Evolutionary conservation across 179 eudicot species (phyloP).

Genomic region (Heliamphora pulchella): DNA sequence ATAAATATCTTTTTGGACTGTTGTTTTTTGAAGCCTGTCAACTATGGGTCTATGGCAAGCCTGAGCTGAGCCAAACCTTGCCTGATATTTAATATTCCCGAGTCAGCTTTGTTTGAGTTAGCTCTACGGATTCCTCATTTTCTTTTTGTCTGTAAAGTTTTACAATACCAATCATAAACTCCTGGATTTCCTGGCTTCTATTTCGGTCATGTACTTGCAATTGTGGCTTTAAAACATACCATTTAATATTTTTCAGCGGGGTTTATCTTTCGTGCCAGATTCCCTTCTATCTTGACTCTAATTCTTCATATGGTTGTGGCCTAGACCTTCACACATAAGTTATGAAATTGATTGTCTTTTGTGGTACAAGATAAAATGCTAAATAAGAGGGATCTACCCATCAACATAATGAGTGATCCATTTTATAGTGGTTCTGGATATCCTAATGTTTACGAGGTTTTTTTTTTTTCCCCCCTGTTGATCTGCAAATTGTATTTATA

Average conservation of each 20-base stretch:
- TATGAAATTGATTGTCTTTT: no score
- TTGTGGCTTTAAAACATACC: neutral
- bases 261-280: neutral
- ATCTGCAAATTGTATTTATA: neutral
- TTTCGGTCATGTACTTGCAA: neutral
- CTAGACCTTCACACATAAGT: neutral
- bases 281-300: neutral
- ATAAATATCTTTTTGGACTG: neutral
- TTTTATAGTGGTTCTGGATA: neutral
- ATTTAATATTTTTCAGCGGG: neutral
- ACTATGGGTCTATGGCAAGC: neutral
- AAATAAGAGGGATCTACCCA: neutral
- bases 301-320: neutral
- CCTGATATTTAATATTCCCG: neutral
- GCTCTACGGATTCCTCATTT: conserved; percentile 1
- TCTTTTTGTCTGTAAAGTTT: neutral
- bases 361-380: no score
- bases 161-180: neutral
- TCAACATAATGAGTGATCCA: neutral
- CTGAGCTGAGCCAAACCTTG: neutral
- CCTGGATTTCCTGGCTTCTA: neutral
- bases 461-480: neutral
- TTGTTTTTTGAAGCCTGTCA: neutral
- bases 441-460: neutral
- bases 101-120: neutral